phyloP scores from a whole-genome alignment of 2,329 filamentous ascomycete species.

The Colletotrichum godetiae region DNA sequence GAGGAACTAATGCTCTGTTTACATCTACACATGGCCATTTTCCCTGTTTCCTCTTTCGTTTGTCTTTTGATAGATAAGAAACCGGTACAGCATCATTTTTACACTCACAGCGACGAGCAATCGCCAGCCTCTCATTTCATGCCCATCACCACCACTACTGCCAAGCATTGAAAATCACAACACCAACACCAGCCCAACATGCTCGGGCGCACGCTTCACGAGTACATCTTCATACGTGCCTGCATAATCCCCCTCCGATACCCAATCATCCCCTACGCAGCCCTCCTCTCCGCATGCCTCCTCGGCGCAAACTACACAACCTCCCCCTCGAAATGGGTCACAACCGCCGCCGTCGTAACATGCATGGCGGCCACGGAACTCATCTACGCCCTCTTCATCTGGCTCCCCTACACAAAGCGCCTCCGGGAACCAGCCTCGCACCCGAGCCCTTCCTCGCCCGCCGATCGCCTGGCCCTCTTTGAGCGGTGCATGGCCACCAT shows the following conservation, averaged over 20 bases:
- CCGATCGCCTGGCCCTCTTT: conserved; percentile 67
- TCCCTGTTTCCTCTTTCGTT: too few species aligned
- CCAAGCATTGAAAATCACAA: not conserved
- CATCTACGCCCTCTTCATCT: conserved; percentile 55
- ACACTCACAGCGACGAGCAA: not conserved
- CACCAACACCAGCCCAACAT: conserved; percentile 3
- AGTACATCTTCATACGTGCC: conserved; percentile 53
- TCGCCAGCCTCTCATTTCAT: not conserved
- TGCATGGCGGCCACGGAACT: conserved; percentile 49
- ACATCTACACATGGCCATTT: not conserved
- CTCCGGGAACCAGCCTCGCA: conserved; percentile 53
- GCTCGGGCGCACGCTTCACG: conserved; percentile 25
- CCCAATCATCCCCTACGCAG: conserved; percentile 57
- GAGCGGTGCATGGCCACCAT: conserved; percentile 65
- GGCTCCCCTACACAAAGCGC: conserved; percentile 53
- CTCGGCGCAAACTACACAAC: conserved; percentile 29
- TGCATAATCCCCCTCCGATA: conserved; percentile 62
- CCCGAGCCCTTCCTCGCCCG: conserved; percentile 53
- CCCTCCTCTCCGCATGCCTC: conserved; percentile 41
- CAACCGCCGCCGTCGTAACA: conserved; percentile 13
- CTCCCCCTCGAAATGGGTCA: conserved; percentile 42
- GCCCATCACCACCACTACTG: not conserved
- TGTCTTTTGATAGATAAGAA: too few species aligned
- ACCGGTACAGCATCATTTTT: not conserved
- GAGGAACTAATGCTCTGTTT: not conserved